Evolutionary conservation across 2,329 filamentous ascomycete genomes (phyloP), one percentile per base, ranked within the genome.

Genomic region (Pseudocercospora macadamiae): DNA sequence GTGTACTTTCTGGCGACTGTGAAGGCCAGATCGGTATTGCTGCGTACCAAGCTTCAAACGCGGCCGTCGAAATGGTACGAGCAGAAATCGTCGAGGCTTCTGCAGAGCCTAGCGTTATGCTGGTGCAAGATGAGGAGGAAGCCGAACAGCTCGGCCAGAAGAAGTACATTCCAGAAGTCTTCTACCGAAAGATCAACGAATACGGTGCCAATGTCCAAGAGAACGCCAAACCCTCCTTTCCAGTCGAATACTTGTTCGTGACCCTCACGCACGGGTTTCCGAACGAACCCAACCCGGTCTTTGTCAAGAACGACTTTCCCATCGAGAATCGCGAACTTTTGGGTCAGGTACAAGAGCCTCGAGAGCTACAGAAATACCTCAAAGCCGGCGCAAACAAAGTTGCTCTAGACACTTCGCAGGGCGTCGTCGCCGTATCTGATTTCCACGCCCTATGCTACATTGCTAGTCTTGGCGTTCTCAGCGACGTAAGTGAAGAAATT

Each of bases 191-290:
- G 67, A 91, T 96, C 75, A 99, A 99, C 75, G 93, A 99, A 74
- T 96, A 99, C 72, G 93, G 93, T 30, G 91, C 89, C 64, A 96
- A 93, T 67, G 95, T 97, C 6, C 95, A 97, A 73, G 91, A 97
- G 75, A 97, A 96, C 68, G 95, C 95, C 21, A 97, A 97, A 73
- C 95, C 95, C 0, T 87, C 90, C 45, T 99, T 99, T 74, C 95
- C 95, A 0, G 93, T 97, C 49, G 95, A 99, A 73, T 99, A 97
- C 74, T 84, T 99, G 30, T 87, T 97, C 57, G 91, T 97, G 61
- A 97, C 95, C 7, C 83, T 99, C 63, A 99, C 95, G 0, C 93
- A 99, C 72, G 95, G 95, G 60, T 97, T 99, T 79, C 95, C 95
- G 2, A 64, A 70, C 34, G 60, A 69, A 45, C 55, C 45, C 9